phyloP scores from a whole-genome alignment of 2,329 filamentous ascomycete species.

The Lachnellula hyalina region DNA sequence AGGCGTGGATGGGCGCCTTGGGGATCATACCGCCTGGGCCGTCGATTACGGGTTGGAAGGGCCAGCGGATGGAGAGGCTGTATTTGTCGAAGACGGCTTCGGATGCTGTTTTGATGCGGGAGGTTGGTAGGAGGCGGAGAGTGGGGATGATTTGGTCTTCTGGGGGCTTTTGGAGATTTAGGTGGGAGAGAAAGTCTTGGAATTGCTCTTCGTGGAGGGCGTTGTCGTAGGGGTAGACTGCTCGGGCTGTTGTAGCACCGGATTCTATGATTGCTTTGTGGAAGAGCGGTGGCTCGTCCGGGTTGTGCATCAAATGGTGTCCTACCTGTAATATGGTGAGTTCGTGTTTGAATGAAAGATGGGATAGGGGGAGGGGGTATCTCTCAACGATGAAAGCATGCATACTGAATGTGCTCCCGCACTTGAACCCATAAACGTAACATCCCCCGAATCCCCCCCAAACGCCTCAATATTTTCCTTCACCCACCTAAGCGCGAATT shows the following conservation, averaged over 20 bases:
- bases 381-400: slow-evolving; percentile 4
- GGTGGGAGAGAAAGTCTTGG: slow-evolving; percentile 45
- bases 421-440: slow-evolving; percentile 57
- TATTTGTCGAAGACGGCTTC: slow-evolving; percentile 40
- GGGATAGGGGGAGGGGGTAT: background rate
- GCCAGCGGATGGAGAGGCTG: slow-evolving; percentile 45
- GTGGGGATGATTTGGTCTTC: slow-evolving; percentile 44
- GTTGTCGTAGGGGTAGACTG: slow-evolving; percentile 49
- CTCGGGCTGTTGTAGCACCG: slow-evolving; percentile 50
- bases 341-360: slow-evolving; percentile 8
- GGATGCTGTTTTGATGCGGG: slow-evolving; percentile 37
- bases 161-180: slow-evolving; percentile 44
- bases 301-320: slow-evolving; percentile 56
- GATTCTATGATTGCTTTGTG: slow-evolving; percentile 52
- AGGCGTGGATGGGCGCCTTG: slow-evolving; percentile 53
- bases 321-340: slow-evolving; percentile 46
- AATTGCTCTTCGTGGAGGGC: slow-evolving; percentile 53
- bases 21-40: slow-evolving; percentile 48
- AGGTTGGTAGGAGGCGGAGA: slow-evolving; percentile 42
- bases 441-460: slow-evolving; percentile 52
- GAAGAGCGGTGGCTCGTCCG: slow-evolving; percentile 38
- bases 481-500: slow-evolving; percentile 54
- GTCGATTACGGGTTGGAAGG: slow-evolving; percentile 68
- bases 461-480: slow-evolving; percentile 53
- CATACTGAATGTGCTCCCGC: slow-evolving; percentile 58